A percentile compares a stretch with the other conserved stretches of the same genome.
Conservation (phyloP, 768 basidiomycete species). For the Serendipita sp. region DNA sequence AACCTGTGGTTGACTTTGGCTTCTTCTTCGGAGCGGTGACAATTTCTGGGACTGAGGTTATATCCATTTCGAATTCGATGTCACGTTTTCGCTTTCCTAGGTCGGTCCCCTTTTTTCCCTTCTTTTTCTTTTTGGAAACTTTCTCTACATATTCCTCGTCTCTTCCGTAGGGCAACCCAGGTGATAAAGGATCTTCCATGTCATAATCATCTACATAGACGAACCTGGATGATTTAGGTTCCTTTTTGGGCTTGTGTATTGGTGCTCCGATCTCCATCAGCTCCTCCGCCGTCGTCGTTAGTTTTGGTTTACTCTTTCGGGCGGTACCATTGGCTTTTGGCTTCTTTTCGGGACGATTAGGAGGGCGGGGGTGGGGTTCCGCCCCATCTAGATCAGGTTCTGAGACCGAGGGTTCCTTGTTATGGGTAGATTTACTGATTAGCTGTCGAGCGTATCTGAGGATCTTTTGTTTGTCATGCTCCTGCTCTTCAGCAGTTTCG, state of each 20-base stretch:
- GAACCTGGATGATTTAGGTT: neutral
- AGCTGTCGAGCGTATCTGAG: neutral
- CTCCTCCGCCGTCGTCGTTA: neutral
- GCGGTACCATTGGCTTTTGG: neutral
- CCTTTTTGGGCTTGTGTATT: neutral
- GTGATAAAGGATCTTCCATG: neutral
- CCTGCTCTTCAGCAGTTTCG: slow-evolving; percentile 2
- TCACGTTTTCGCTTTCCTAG: neutral
- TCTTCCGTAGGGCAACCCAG: neutral
- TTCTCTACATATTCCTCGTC: neutral
- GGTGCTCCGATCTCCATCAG: neutral
- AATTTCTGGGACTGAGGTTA: neutral
- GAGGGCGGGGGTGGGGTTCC: neutral
- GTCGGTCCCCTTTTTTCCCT: neutral
- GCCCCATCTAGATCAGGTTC: neutral
- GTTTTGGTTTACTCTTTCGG: neutral
- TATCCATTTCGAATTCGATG: neutral
- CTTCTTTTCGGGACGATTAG: neutral
- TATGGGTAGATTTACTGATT: neutral
- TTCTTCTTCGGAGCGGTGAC: neutral
- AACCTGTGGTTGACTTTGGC: neutral
- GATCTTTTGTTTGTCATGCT: neutral
- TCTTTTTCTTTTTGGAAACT: neutral
- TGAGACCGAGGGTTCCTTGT: too few relatives aligned
- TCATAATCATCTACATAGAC: neutral